Evolutionary conservation across 345 rosid genomes (phyloP), one percentile per base, ranked within the genome.

Genomic region (Eucalyptus marginata): DNA sequence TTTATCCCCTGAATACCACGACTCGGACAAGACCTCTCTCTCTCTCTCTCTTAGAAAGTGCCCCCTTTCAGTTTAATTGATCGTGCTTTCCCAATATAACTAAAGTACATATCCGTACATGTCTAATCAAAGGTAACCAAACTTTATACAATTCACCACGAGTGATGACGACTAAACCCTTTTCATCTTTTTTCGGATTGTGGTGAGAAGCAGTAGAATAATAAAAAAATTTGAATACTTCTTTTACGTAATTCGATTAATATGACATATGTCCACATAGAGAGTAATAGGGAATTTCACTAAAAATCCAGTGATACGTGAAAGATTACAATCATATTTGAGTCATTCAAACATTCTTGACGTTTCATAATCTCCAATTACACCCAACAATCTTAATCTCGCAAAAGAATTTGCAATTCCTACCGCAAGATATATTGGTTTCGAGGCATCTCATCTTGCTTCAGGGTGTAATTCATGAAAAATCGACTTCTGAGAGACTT

Each of bases 281-380:
- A 64, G 0, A n/a, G 3, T 7, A 7, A 13, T 3, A 64, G 13
- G 2, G 0, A 64, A n/a, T 64, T n/a, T 4, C 36, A 2, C 20
- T 64, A n/a, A 6, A 64, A 2, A n/a, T 64, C 3, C 2, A 7
- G 0, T 0, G 2, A 64, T 64, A 14, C 10, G 1, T 29, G 4
- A 13, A 4, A 64, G 2, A 13, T 64, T 64, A 64, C 5, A 14
- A n/a, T 13, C 3, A 29, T 10, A 4, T 0, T 64, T 31, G 1
- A 64, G 3, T 64, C 5, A 14, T 7, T 64, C 5, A 14, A 64
- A 64, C 5, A 13, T 0, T n/a, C 0, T 64, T 13, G 4, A n/a
- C 16, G 0, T 64, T 64, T 64, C 3, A 7, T 4, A n/a, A 3
- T 3, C 18, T 16, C 20, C 0, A 64, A n/a, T 4, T 13, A 14